Conservation (phyloP, 495 filamentous ascomycete genomes). For the Hyaloscypha finlandica region DNA sequence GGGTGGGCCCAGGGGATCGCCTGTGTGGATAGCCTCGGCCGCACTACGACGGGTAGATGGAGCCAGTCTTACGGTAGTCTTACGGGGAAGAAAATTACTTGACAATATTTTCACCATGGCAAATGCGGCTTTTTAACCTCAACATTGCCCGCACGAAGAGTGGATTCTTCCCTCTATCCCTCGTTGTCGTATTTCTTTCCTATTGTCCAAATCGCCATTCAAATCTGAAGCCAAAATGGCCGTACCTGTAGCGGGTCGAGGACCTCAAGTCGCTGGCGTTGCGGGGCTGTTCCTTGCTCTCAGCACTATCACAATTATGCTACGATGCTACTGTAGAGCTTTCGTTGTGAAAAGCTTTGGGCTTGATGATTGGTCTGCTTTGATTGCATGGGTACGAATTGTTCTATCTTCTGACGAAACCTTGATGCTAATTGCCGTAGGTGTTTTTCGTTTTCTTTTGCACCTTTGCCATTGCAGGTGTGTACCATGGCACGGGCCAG, state of each 20-base stretch:
- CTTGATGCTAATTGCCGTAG: constrained; percentile 16
- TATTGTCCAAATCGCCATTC: neutral
- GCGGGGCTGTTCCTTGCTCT: constrained; percentile 34
- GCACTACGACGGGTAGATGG: too few species aligned
- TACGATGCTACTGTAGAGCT: constrained; percentile 43
- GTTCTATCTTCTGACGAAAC: neutral
- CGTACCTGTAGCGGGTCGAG: constrained; percentile 14
- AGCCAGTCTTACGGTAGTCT: too few species aligned
- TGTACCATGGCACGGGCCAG: constrained; percentile 30
- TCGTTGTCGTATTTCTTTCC: neutral
- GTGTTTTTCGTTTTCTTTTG: constrained; percentile 26
- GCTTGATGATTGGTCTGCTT: constrained; percentile 40
- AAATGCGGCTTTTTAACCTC: too few species aligned
- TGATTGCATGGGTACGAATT: constrained; percentile 30
- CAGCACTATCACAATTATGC: constrained; percentile 37
- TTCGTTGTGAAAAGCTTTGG: constrained; percentile 44
- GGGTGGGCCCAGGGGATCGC: neutral
- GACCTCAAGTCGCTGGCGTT: constrained; percentile 25
- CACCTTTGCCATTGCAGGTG: constrained; percentile 25
- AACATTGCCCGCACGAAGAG: too few species aligned
- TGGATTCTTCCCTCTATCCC: neutral
- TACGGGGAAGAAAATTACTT: too few species aligned
- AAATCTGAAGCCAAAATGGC: neutral
- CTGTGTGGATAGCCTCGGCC: neutral
- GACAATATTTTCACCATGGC: too few species aligned